Conservation (phyloP, 371 early-diverging fungal genomes). For the Actinomortierella ambigua region DNA sequence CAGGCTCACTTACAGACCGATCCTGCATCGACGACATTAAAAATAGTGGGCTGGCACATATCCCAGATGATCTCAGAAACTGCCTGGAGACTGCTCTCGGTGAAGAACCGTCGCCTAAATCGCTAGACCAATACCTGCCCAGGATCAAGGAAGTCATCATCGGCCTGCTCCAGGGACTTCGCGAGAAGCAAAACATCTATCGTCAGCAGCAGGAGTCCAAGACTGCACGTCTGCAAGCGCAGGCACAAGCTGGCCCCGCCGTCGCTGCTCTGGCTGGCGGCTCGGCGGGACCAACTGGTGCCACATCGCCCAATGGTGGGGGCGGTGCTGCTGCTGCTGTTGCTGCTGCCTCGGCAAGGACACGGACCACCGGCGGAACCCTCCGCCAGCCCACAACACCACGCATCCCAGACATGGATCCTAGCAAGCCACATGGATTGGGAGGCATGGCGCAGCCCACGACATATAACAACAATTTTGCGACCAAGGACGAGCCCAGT, state of each 20-base stretch:
- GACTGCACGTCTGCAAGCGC: slow-evolving; percentile 14
- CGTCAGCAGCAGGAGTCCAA: slow-evolving; percentile 41
- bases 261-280: slow-evolving; percentile 41
- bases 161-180: slow-evolving; percentile 56
- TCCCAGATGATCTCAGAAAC: slow-evolving; percentile 55
- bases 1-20: neutral
- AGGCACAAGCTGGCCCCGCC: slow-evolving; percentile 32
- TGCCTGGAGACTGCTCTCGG: slow-evolving; percentile 53
- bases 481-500: slow-evolving; percentile 12
- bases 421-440: neutral
- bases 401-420: slow-evolving; percentile 8
- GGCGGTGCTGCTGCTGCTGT: no score
- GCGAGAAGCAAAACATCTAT: slow-evolving; percentile 55
- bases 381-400: slow-evolving; percentile 15
- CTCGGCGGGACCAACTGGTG: neutral
- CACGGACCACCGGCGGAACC: slow-evolving; percentile 16
- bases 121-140: slow-evolving; percentile 60
- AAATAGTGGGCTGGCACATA: slow-evolving; percentile 53
- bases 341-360: slow-evolving; percentile 2
- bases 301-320: no score
- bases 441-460: neutral
- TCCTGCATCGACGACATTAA: neutral
- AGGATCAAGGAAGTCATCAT: slow-evolving; percentile 61
- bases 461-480: neutral
- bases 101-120: slow-evolving; percentile 53